Percentiles rank a stretch among this genome's conserved stretches.
Conservation (phyloP, 345 rosid species). For the Trapa bicornis region DNA sequence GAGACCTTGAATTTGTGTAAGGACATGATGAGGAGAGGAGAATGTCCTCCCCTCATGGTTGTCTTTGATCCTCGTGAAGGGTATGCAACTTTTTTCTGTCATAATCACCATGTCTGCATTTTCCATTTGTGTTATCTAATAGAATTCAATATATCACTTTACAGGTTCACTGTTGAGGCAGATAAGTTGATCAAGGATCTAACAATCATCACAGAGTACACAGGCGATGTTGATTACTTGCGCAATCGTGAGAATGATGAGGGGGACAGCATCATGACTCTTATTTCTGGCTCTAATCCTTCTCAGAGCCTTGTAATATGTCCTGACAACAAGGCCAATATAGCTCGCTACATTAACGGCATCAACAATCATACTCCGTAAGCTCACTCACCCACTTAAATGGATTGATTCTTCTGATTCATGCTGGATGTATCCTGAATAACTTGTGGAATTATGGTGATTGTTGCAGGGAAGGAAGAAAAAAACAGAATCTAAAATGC, state of each 20-base stretch:
- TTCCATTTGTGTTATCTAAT: not conserved
- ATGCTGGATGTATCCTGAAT: not conserved
- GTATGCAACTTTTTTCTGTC: constrained; percentile 18
- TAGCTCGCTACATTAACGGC: constrained; percentile 85
- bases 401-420: not conserved
- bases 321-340: constrained; percentile 66
- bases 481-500: constrained; percentile 88
- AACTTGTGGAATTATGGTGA: not conserved
- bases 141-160: not conserved
- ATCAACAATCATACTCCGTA: constrained; percentile 83
- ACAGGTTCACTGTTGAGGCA: constrained; percentile 88
- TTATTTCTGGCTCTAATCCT: constrained; percentile 52
- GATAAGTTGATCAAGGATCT: constrained; percentile 67
- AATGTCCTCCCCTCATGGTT: constrained; percentile 82
- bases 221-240: constrained; percentile 85
- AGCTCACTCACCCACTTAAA: constrained; percentile 19
- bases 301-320: constrained; percentile 76
- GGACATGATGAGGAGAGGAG: constrained; percentile 65
- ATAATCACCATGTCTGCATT: not conserved
- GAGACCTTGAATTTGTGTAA: constrained; percentile 68
- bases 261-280: constrained; percentile 95
- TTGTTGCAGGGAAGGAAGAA: constrained; percentile 65
- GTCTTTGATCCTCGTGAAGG: constrained; percentile 78
- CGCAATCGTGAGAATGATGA: constrained; percentile 65
- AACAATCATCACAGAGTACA: constrained; percentile 76